Evolutionary conservation across 2,329 filamentous ascomycete genomes (phyloP).

Genomic region (Nemania sp.): DNA sequence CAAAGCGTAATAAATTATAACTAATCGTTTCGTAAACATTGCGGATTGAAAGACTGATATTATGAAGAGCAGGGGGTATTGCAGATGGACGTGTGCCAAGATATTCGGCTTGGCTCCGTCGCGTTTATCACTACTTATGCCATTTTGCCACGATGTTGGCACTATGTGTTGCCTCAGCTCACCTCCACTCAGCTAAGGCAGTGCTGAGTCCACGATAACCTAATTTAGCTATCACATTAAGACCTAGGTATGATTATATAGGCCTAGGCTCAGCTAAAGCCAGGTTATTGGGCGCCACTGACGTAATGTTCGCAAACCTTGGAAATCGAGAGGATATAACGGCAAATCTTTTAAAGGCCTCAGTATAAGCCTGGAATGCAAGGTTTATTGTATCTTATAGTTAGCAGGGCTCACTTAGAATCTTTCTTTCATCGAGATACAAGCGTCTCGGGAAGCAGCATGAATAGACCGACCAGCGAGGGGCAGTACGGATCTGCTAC

Average conservation of each 20-base stretch:
- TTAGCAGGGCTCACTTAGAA: too few relatives aligned
- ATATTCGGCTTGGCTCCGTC: conserved; percentile 3
- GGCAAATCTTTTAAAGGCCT: too few relatives aligned
- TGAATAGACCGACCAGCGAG: too few relatives aligned
- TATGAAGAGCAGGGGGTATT: not conserved
- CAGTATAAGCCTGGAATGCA: too few relatives aligned
- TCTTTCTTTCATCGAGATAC: too few relatives aligned
- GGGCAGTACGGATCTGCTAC: too few relatives aligned
- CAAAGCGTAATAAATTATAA: too few relatives aligned
- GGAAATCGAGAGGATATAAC: too few relatives aligned
- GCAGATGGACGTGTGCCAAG: conserved; percentile 4
- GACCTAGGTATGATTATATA: not conserved
- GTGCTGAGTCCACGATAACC: not conserved
- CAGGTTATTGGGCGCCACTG: not conserved
- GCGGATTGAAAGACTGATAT: not conserved
- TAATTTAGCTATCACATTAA: not conserved
- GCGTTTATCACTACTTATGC: not conserved
- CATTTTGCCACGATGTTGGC: not conserved
- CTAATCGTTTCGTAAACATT: not conserved
- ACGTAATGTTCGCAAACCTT: not conserved
- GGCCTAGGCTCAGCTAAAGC: not conserved
- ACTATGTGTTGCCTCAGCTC: not conserved
- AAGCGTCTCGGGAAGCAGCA: too few relatives aligned
- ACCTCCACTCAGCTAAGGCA: not conserved
- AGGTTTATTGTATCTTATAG: too few relatives aligned